These are phyloP conservation scores for Tilletia indica DNA, from an alignment of 1,284 basidiomycete species.

Conservation along the genomic window DNA sequence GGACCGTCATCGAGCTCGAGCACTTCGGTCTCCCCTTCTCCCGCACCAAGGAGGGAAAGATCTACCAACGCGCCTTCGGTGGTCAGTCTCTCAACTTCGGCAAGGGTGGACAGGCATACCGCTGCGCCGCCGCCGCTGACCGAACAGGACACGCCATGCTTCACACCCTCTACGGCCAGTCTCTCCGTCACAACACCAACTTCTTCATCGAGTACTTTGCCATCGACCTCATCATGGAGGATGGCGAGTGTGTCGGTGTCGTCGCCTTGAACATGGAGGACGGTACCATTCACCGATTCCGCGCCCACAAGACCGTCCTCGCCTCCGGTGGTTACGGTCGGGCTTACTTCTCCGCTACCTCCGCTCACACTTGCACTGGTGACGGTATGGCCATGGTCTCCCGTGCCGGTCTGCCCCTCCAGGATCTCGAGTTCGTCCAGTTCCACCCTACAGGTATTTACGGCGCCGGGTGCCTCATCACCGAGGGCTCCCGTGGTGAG, in stretches of 20 bases:
- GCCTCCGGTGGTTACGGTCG: slow-evolving; percentile 98
- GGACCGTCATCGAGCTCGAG: slow-evolving; percentile 91
- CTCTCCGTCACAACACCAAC: slow-evolving; percentile 97
- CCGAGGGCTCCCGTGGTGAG: slow-evolving; percentile 98
- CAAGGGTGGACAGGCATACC: slow-evolving; percentile 98
- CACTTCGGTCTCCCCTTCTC: slow-evolving; percentile 99
- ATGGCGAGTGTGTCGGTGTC: slow-evolving; percentile 98
- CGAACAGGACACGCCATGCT: slow-evolving; percentile 98
- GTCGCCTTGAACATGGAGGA: slow-evolving; percentile 99
- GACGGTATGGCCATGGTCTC: slow-evolving; percentile 99
- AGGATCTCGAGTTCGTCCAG: slow-evolving; percentile 98
- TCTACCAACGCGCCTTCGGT: slow-evolving; percentile 99
- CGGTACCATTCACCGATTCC: slow-evolving; percentile 96
- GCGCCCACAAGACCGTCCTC: slow-evolving; percentile 95
- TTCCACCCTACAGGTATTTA: slow-evolving; percentile 99
- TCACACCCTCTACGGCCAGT: slow-evolving; percentile 98
- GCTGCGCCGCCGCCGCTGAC: slow-evolving; percentile 97
- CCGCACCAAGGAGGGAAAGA: slow-evolving; percentile 97
- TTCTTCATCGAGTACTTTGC: slow-evolving; percentile 99
- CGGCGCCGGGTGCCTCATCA: slow-evolving; percentile 97
- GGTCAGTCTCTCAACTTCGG: slow-evolving; percentile 96
- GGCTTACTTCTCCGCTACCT: slow-evolving; percentile 98
- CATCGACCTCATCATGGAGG: slow-evolving; percentile 91
- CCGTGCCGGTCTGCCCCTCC: slow-evolving; percentile 91
- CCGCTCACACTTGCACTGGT: slow-evolving; percentile 97